Conservation (phyloP, 805 yeast genomes). For the Kuraishia piskuri region DNA sequence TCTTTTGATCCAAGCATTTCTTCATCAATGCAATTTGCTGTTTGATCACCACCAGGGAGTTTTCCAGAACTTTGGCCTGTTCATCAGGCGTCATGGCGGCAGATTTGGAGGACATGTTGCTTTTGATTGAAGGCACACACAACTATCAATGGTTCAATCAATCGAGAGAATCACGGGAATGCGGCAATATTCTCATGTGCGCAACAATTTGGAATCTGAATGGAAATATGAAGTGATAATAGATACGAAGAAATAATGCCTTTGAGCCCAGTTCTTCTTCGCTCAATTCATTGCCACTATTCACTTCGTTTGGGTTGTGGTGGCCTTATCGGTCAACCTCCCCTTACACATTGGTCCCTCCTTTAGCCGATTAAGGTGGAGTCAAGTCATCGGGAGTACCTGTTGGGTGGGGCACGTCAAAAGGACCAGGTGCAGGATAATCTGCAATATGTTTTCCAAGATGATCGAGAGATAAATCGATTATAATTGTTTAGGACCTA, state of each 20-base stretch:
- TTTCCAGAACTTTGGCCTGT: constrained; percentile 25
- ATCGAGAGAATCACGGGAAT: neutral
- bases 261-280: too few species aligned
- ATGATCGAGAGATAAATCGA: too few species aligned
- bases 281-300: too few species aligned
- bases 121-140: neutral
- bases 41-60: constrained; percentile 42
- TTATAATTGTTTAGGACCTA: too few species aligned
- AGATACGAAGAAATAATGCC: too few species aligned
- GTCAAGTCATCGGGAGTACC: neutral
- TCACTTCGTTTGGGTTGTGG: too few species aligned
- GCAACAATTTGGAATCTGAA: too few species aligned
- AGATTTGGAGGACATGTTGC: neutral
- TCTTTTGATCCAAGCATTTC: constrained; percentile 55
- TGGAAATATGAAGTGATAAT: too few species aligned
- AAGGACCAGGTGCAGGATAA: neutral
- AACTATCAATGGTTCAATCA: too few species aligned
- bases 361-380: neutral
- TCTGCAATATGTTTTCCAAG: constrained; percentile 5
- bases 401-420: neutral
- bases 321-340: neutral
- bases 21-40: constrained; percentile 74
- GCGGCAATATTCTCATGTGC: neutral
- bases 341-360: neutral
- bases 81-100: constrained; percentile 9